Evolutionary conservation across 345 rosid species (phyloP).

Genomic region (Geranium brycei): DNA sequence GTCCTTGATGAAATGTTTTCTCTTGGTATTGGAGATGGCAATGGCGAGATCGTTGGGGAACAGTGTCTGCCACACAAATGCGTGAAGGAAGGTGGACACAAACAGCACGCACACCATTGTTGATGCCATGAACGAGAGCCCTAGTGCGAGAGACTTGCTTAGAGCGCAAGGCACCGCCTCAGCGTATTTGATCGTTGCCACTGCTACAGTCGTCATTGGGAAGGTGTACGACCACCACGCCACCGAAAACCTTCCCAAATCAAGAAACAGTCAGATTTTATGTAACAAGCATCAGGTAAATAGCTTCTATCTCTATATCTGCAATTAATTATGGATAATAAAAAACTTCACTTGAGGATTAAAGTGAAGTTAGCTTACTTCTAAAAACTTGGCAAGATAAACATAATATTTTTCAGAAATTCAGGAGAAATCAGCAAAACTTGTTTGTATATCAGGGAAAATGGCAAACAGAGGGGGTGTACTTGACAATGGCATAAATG

Average conservation of each 20-base stretch:
- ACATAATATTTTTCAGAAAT: no score
- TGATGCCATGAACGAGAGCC: conserved; percentile 66
- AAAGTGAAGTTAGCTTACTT: neutral
- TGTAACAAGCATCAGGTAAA: no score
- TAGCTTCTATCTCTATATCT: no score
- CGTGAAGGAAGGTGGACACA: conserved; percentile 67
- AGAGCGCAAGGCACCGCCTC: conserved; percentile 53
- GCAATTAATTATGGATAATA: no score
- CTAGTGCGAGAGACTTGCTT: conserved; percentile 55
- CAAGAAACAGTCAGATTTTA: no score
- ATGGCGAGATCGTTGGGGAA: conserved; percentile 88
- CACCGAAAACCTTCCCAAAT: conserved; percentile 57
- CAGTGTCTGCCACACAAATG: conserved; percentile 53
- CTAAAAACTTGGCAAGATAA: no score
- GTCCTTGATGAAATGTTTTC: conserved; percentile 31
- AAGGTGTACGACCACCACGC: conserved; percentile 99
- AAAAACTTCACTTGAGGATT: no score
- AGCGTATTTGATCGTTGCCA: conserved; percentile 79
- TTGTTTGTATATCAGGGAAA: no score
- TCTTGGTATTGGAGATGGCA: conserved; percentile 70
- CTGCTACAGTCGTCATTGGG: conserved; percentile 86
- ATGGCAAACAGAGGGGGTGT: no score
- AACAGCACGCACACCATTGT: conserved; percentile 59
- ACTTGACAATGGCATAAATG: no score
- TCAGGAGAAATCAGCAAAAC: no score